Percentiles rank a stretch among this genome's conserved stretches.
Conservation (phyloP, 371 early-diverging fungal species). For the Basidiobolus meristosporus region DNA sequence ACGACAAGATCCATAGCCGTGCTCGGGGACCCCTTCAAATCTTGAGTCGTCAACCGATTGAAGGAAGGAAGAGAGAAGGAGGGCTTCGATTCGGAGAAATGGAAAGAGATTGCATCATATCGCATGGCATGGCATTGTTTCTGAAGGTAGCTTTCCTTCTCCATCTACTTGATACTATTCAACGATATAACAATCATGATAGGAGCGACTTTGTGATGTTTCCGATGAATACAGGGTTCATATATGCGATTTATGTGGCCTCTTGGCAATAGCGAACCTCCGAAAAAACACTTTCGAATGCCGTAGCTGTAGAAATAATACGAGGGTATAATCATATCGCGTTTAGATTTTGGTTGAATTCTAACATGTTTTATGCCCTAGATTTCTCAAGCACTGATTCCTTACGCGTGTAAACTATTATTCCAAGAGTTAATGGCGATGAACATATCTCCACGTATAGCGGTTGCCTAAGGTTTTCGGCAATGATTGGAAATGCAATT, state of each 20-base stretch:
- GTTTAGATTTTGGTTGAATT: background rate
- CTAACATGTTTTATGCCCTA: background rate
- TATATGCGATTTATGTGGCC: conserved; percentile 72
- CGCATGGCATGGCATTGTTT: conserved; percentile 73
- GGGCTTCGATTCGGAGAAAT: conserved; percentile 86
- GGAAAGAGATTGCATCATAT: conserved; percentile 86
- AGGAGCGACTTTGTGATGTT: conserved; percentile 69
- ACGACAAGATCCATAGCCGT: conserved; percentile 76
- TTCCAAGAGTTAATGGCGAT: conserved; percentile 86
- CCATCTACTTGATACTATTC: background rate
- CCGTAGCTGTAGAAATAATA: conserved; percentile 48
- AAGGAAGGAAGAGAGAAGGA: conserved; percentile 73
- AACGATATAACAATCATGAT: background rate
- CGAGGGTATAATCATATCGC: conserved; percentile 13
- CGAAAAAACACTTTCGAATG: conserved; percentile 50
- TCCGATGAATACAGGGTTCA: conserved; percentile 68
- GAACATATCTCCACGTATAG: conserved; percentile 77
- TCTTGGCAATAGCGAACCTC: conserved; percentile 56
- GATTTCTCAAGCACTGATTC: conserved; percentile 50
- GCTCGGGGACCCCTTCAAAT: conserved; percentile 77
- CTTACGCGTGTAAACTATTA: conserved; percentile 77
- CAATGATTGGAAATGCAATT: too few relatives aligned
- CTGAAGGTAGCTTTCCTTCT: conserved; percentile 23
- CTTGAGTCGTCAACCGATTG: conserved; percentile 75
- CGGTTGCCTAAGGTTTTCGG: too few relatives aligned